These are phyloP conservation scores for Exophiala calicioides DNA, from an alignment of 2,329 filamentous ascomycete species.

Conservation along the genomic window DNA sequence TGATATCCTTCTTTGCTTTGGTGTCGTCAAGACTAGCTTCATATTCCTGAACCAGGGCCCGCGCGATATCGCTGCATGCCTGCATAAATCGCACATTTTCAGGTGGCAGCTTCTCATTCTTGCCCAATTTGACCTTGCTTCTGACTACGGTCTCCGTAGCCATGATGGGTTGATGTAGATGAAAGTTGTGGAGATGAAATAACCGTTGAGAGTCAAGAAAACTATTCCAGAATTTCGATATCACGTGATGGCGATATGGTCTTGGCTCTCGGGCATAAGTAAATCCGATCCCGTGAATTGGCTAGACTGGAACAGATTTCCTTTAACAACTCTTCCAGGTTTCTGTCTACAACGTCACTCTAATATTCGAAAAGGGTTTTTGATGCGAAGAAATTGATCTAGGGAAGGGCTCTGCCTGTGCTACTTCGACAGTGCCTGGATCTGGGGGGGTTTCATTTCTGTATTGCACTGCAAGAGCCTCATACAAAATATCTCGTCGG, in stretches of 20 bases:
- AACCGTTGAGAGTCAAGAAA: background rate
- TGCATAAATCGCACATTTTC: conserved; percentile 94
- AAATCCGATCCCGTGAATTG: no score
- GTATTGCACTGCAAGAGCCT: no score
- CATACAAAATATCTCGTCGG: no score
- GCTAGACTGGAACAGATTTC: no score
- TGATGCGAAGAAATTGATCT: no score
- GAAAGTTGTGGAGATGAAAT: background rate
- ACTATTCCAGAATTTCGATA: conserved; percentile 11
- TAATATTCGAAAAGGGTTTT: no score
- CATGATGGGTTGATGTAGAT: conserved; percentile 41
- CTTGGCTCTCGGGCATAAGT: no score
- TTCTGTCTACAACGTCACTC: no score
- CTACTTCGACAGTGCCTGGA: no score
- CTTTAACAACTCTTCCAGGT: no score
- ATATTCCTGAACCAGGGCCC: conserved; percentile 89
- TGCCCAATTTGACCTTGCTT: conserved; percentile 54
- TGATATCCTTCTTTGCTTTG: conserved; percentile 79
- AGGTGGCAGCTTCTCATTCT: conserved; percentile 75
- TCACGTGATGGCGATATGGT: conserved; percentile 1
- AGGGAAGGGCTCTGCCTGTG: no score
- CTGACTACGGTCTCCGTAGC: conserved; percentile 63
- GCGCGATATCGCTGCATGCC: conserved; percentile 94
- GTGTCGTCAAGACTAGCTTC: conserved; percentile 75
- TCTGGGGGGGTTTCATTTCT: no score